phyloP scores from a whole-genome alignment of 495 filamentous ascomycete genomes.

The Trichoderma reesei region DNA sequence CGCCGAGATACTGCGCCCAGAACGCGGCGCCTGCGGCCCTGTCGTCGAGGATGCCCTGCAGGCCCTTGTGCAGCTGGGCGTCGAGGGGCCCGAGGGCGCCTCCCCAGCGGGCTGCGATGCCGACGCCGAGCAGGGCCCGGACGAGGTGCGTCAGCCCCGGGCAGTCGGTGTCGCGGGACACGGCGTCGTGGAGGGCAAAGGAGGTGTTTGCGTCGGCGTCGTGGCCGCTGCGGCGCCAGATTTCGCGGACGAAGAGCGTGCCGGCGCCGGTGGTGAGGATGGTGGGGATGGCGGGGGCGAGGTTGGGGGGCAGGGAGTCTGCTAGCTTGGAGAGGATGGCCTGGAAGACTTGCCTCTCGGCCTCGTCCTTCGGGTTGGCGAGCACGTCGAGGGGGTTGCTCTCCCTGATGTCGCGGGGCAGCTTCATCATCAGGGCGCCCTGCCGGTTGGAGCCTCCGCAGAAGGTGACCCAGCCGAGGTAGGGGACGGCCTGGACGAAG shows the following conservation, averaged over 20 bases:
- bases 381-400: constrained; percentile 52
- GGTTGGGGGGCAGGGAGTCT: constrained; percentile 41
- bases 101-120: constrained; percentile 70
- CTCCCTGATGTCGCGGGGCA: constrained; percentile 47
- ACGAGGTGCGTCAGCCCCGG: constrained; percentile 66
- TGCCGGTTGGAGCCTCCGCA: constrained; percentile 81
- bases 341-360: constrained; percentile 34
- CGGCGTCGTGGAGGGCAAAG: constrained; percentile 62
- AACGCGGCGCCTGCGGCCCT: constrained; percentile 27
- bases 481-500: constrained; percentile 57
- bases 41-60: constrained; percentile 26
- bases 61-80: constrained; percentile 25
- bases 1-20: constrained; percentile 37
- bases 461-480: constrained; percentile 65
- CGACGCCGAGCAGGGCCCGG: constrained; percentile 60
- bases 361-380: constrained; percentile 32
- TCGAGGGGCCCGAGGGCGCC: constrained; percentile 48
- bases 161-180: constrained; percentile 54
- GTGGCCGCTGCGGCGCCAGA: constrained; percentile 38
- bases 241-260: constrained; percentile 29
- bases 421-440: constrained; percentile 61
- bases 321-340: constrained; percentile 38
- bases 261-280: constrained; percentile 24
- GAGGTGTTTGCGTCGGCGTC: constrained; percentile 45
- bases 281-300: neutral